These are phyloP conservation scores for Citeromyces hawaiiensis DNA, from an alignment of 1,139 yeast species.

Conservation along the genomic window DNA sequence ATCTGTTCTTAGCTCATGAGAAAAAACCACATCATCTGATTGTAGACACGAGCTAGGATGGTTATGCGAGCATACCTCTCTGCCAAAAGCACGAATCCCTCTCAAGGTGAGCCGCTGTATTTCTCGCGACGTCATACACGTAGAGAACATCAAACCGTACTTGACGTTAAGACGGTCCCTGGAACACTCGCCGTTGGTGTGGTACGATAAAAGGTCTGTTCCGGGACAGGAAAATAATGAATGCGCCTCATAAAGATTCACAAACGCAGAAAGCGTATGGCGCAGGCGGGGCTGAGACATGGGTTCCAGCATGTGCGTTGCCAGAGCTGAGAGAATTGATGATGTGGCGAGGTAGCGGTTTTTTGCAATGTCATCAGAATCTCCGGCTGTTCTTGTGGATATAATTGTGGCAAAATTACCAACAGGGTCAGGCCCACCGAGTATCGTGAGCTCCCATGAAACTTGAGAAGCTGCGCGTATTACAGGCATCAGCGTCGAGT, in stretches of 20 bases:
- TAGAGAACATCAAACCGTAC: not conserved
- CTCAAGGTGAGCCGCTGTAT: not conserved
- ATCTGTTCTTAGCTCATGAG: constrained; percentile 23
- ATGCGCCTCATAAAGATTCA: not conserved
- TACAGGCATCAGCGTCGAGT: not conserved
- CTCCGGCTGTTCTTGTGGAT: not conserved
- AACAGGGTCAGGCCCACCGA: not conserved
- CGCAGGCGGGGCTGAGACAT: not conserved
- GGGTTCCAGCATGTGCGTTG: not conserved
- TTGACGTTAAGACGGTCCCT: not conserved
- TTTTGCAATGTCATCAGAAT: not conserved
- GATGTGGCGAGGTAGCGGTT: not conserved
- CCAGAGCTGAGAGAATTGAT: not conserved
- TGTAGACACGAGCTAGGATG: constrained; percentile 6
- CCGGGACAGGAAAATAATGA: not conserved
- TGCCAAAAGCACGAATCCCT: not conserved
- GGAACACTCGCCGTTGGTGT: not conserved
- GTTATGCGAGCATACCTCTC: not conserved
- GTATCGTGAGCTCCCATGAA: not conserved
- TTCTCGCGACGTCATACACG: not conserved
- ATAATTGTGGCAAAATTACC: not conserved
- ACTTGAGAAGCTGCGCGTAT: not conserved
- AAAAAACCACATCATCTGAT: constrained; percentile 11
- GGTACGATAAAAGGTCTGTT: not conserved
- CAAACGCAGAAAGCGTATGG: not conserved